Evolutionary conservation across 805 yeast species (phyloP).

Genomic region (Kodamaea neixiangensis): DNA sequence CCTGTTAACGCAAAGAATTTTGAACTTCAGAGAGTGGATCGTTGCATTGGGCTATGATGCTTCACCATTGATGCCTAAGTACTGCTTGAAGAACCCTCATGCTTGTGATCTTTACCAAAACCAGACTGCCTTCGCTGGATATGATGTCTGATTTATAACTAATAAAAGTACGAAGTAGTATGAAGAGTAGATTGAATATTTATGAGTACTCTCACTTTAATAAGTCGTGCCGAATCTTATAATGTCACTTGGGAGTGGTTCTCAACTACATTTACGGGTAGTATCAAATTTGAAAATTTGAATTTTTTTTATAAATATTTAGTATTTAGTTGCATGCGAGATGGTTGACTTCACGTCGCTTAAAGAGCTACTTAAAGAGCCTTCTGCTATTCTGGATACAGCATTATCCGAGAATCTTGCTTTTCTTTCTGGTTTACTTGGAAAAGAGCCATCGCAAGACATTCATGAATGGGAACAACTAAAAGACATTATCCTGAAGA

Average conservation of each 20-base stretch:
- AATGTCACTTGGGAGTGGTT: no score
- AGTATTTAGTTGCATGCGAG: neutral
- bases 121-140: conserved; percentile 7
- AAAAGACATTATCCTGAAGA: neutral
- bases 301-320: neutral
- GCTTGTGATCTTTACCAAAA: conserved; percentile 31
- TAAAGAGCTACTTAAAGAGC: neutral
- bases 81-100: conserved; percentile 38
- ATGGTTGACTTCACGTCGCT: neutral
- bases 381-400: neutral
- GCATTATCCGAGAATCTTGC: neutral
- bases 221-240: no score
- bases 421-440: neutral
- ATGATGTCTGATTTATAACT: no score
- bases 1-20: conserved; percentile 34
- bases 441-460: neutral
- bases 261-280: no score
- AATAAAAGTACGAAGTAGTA: no score
- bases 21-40: conserved; percentile 41
- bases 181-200: no score
- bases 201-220: no score
- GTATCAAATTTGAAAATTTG: no score
- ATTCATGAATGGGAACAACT: neutral
- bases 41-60: conserved; percentile 36
- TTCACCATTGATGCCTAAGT: conserved; percentile 38